Evolutionary conservation across 2,329 filamentous ascomycete species (phyloP), one percentile per base, ranked within the genome.

Genomic region (Aspergillus neotritici): DNA sequence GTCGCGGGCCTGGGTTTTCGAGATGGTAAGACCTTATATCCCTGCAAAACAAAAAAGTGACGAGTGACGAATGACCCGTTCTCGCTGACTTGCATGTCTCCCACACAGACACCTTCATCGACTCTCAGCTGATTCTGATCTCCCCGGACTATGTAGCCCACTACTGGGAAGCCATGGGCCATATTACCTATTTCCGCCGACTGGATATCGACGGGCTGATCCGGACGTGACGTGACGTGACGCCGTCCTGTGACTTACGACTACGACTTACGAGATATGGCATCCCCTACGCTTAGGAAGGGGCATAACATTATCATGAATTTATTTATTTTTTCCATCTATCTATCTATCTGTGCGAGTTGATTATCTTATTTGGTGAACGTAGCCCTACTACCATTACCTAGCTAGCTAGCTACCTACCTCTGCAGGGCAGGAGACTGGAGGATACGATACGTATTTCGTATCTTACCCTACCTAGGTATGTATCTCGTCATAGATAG

Each of bases 91-190:
- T 29, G 13, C 28, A 17, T 15, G 11, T 49, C n/a, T 45, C 46
- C n/a, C 46, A 3, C 40, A 16, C 44, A 65, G 55, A 63, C 39
- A 43, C 58, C 46, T 95, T 81, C 54, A 85, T 90, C 38, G 73
- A 82, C 3, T 84, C 83, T 1, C 81, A 90, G 52, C 74, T 96
- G 15, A 81, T 95, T 37, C 74, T 96, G 30, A 75, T 94, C 31
- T 89, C 84, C 2, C 77, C 81, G n/a, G 74, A 94, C 58, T 75
- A 77, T 32, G 63, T 96, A 42, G 90, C 88, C 2, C 87, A 91
- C 60, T 84, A 88, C 60, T 96, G 90, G 90, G 71, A 86, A 38
- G 58, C 64, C n/a, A 65, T 71, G 57, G 66, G 65, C 3, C 69
- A 71, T 43, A 62, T 72, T 28, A 68, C 69, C 1, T 73, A 69